Conservation (phyloP, 2,329 filamentous ascomycete genomes). For the Chrysoporthe cubensis region DNA sequence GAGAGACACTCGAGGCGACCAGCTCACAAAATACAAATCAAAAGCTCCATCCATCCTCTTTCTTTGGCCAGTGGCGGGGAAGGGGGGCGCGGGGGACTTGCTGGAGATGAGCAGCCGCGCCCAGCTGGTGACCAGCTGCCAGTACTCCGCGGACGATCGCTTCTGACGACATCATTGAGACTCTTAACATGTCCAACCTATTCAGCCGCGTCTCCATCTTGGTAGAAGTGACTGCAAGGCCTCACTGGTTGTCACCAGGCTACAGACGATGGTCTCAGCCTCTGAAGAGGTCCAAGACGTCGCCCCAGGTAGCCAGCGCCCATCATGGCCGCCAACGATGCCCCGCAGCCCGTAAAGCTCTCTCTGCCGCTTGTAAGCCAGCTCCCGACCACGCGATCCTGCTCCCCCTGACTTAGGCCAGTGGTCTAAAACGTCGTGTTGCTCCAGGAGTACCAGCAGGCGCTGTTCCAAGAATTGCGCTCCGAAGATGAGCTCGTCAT, state of each 20-base stretch:
- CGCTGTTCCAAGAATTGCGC: constrained; percentile 88
- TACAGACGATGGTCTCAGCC: constrained; percentile 20
- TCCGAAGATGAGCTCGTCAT: constrained; percentile 92
- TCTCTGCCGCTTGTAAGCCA: constrained; percentile 70
- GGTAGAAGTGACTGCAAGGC: neutral
- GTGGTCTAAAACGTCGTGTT: constrained; percentile 27
- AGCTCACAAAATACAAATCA: neutral
- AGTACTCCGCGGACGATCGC: neutral
- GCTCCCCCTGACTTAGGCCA: constrained; percentile 19
- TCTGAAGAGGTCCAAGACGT: neutral
- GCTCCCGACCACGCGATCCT: neutral
- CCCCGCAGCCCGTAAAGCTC: constrained; percentile 73
- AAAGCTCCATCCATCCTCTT: no score
- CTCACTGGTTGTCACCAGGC: constrained; percentile 2
- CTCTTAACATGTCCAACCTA: no score
- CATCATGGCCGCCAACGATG: constrained; percentile 29
- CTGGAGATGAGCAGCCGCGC: neutral
- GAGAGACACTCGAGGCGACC: neutral
- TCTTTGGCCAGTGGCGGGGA: neutral
- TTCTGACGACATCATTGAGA: neutral
- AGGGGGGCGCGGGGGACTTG: neutral
- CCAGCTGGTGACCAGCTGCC: constrained; percentile 3
- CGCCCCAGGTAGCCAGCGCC: constrained; percentile 14
- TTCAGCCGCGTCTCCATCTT: neutral
- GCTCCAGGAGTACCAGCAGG: constrained; percentile 83